These are phyloP conservation scores for Backusella psychrophila DNA, from an alignment of 192 early-diverging fungal species.

Conservation along the genomic window DNA sequence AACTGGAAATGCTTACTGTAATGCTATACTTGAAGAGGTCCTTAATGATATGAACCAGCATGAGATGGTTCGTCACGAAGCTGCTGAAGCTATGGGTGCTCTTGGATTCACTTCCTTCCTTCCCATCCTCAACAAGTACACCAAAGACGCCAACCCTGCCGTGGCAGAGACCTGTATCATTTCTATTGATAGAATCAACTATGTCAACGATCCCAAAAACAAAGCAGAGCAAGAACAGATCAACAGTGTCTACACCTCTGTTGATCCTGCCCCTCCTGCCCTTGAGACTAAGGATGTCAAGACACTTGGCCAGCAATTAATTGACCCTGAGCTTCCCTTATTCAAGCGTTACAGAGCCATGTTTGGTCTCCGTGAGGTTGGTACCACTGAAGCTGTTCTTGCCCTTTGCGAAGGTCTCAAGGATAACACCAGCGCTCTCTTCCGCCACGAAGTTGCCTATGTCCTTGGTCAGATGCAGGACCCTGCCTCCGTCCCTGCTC, in stretches of 20 bases:
- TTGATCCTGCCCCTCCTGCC: slow-evolving; percentile 91
- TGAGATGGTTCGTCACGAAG: slow-evolving; percentile 97
- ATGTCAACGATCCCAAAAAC: slow-evolving; percentile 61
- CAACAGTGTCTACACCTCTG: slow-evolving; percentile 64
- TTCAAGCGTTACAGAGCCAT: slow-evolving; percentile 94
- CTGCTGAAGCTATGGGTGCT: slow-evolving; percentile 94
- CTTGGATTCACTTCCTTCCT: slow-evolving; percentile 72
- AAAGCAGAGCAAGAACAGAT: slow-evolving; percentile 41
- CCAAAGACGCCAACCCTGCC: slow-evolving; percentile 63
- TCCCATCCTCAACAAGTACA: slow-evolving; percentile 72
- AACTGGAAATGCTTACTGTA: slow-evolving; percentile 80
- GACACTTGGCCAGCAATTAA: slow-evolving; percentile 63
- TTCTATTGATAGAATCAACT: slow-evolving; percentile 83
- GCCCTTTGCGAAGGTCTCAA: slow-evolving; percentile 83
- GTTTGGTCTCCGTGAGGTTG: slow-evolving; percentile 90
- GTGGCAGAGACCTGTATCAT: slow-evolving; percentile 90
- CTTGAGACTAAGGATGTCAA: slow-evolving; percentile 57
- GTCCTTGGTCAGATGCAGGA: slow-evolving; percentile 98
- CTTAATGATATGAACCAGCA: slow-evolving; percentile 68
- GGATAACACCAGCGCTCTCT: slow-evolving; percentile 61
- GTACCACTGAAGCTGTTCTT: slow-evolving; percentile 76
- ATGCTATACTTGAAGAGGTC: slow-evolving; percentile 63
- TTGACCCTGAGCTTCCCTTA: slow-evolving; percentile 68
- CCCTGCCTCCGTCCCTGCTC: slow-evolving; percentile 80
- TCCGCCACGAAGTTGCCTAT: slow-evolving; percentile 92